Percentiles rank a stretch among this genome's conserved stretches.
Evolutionary conservation across 139 green algal genomes (phyloP).

Genomic region (Axilococcus clingmanii): DNA sequence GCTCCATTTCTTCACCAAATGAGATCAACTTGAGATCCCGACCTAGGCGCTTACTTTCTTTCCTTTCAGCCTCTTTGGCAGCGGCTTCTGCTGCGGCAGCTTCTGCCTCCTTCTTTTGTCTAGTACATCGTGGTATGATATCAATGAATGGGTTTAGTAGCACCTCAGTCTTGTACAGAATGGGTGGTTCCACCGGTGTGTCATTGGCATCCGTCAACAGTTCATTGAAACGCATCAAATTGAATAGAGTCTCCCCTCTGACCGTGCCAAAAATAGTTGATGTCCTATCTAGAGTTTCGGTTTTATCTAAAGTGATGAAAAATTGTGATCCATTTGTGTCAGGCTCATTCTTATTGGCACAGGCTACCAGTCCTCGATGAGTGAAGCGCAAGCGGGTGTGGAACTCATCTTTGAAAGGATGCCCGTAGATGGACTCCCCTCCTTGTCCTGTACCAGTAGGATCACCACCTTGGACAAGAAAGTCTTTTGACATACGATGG

Average conservation of each 20-base stretch:
- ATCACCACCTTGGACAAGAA: slow-evolving; percentile 70
- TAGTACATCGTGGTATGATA: slow-evolving; percentile 60
- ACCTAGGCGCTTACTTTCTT: slow-evolving; percentile 21
- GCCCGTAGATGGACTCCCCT: slow-evolving; percentile 38
- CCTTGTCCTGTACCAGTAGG: slow-evolving; percentile 60
- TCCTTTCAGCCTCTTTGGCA: slow-evolving; percentile 19
- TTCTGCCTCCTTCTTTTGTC: slow-evolving; percentile 16
- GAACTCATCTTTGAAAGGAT: slow-evolving; percentile 77
- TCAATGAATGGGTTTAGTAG: slow-evolving; percentile 96
- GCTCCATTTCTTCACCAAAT: slow-evolving; percentile 67
- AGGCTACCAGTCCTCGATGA: slow-evolving; percentile 85
- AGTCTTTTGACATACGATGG: slow-evolving; percentile 81
- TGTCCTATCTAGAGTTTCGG: slow-evolving; percentile 71
- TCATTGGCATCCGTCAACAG: slow-evolving; percentile 52
- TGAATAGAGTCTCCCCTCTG: slow-evolving; percentile 84
- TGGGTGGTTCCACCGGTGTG: slow-evolving; percentile 58
- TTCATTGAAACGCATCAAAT: slow-evolving; percentile 76
- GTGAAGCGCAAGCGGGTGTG: slow-evolving; percentile 85
- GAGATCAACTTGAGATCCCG: slow-evolving; percentile 80
- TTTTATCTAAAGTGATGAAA: slow-evolving; percentile 60
- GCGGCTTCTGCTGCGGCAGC: slow-evolving; percentile 1
- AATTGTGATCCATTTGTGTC: slow-evolving; percentile 91
- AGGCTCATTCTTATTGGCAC: slow-evolving; percentile 73
- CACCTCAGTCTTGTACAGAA: slow-evolving; percentile 60
- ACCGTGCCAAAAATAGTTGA: slow-evolving; percentile 93